Conservation (phyloP, 2,329 filamentous ascomycete species). For the Tolypocladium inflatum region DNA sequence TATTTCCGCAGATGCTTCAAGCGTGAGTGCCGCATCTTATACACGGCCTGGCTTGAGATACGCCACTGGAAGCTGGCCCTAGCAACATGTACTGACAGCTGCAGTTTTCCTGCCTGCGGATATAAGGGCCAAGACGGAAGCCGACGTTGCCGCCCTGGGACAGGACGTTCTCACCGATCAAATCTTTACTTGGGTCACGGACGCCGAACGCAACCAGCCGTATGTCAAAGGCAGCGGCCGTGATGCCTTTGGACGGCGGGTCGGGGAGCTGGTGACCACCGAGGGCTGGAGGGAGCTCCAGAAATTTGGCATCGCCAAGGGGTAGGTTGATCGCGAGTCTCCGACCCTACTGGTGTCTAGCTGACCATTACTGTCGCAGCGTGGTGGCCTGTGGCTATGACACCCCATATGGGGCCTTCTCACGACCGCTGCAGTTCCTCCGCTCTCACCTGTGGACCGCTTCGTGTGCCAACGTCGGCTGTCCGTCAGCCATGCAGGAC, state of each 20-base stretch:
- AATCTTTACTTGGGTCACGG: constrained; percentile 48
- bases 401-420: constrained; percentile 36
- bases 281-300: constrained; percentile 59
- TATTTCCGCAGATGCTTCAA: constrained; percentile 41
- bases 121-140: constrained; percentile 26
- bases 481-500: constrained; percentile 59
- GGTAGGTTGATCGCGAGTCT: constrained; percentile 18
- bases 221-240: constrained; percentile 46
- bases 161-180: constrained; percentile 42
- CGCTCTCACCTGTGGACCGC: constrained; percentile 47
- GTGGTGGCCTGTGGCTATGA: constrained; percentile 54
- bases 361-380: constrained; percentile 14
- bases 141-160: constrained; percentile 38
- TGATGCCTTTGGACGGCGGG: constrained; percentile 52
- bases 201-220: constrained; percentile 57
- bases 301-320: constrained; percentile 46
- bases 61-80: neutral
- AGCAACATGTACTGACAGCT: neutral
- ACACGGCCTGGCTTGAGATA: neutral
- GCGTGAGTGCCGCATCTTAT: constrained; percentile 25
- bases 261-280: constrained; percentile 50
- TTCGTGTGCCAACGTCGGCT: constrained; percentile 52
- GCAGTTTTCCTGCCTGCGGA: constrained; percentile 39
- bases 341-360: neutral
- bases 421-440: constrained; percentile 50